Percentiles rank a stretch among this genome's conserved stretches.
Conservation (phyloP, 1,284 basidiomycete genomes). For the Anthracocystis panici-leucophaei region DNA sequence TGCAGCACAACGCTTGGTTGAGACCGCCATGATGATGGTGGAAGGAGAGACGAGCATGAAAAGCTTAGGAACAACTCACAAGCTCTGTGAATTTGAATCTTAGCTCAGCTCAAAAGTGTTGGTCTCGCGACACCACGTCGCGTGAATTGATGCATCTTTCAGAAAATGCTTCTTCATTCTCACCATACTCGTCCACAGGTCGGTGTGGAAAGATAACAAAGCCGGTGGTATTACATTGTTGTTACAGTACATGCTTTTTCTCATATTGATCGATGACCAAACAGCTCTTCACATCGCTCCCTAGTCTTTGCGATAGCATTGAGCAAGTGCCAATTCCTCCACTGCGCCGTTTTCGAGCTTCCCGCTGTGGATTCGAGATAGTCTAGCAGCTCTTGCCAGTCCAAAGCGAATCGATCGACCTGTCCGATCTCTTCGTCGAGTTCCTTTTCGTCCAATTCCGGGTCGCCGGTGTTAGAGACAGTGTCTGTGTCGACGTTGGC, state of each 20-base stretch:
- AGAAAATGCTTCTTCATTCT: not conserved
- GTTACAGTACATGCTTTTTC: not conserved
- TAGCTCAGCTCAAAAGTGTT: slow-evolving; percentile 15
- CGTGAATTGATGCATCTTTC: slow-evolving; percentile 7
- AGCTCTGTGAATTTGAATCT: not conserved
- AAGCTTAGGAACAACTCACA: not conserved
- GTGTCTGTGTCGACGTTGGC: not conserved
- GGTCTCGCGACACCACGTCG: slow-evolving; percentile 22
- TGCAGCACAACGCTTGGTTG: slow-evolving; percentile 22
- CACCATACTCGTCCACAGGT: not conserved
- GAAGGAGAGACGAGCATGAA: not conserved
- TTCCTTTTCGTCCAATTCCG: slow-evolving; percentile 7
- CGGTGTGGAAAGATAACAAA: not conserved
- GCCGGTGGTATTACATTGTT: not conserved
- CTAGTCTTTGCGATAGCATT: slow-evolving; percentile 24
- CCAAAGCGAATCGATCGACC: slow-evolving; percentile 3
- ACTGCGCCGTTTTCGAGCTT: slow-evolving; percentile 24
- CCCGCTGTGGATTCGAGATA: slow-evolving; percentile 25
- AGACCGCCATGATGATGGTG: slow-evolving; percentile 22
- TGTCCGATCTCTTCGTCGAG: slow-evolving; percentile 19
- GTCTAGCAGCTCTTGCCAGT: slow-evolving; percentile 20
- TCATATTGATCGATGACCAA: slow-evolving; percentile 2
- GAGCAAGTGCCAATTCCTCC: slow-evolving; percentile 43
- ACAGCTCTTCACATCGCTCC: slow-evolving; percentile 28
- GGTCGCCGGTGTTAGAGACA: not conserved